Evolutionary conservation across 108 stramenopile genomes (phyloP).

Genomic region (Nitzschia putrida): DNA sequence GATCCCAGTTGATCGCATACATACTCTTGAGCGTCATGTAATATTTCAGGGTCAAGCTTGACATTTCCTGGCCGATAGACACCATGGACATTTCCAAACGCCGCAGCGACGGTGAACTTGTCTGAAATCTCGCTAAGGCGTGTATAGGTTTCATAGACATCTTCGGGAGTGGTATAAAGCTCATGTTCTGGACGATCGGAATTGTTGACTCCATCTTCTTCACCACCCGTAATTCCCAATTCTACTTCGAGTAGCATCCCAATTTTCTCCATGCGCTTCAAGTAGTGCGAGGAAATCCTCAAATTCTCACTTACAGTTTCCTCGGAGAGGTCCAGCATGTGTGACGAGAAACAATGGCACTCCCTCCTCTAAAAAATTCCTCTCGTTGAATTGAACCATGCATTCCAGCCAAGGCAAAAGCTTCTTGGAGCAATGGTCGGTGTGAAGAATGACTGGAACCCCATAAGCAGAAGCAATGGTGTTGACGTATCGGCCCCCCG

Average conservation of each 20-base stretch:
- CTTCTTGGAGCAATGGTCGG: slow-evolving; percentile 91
- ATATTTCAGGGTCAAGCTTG: slow-evolving; percentile 85
- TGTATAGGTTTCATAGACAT: slow-evolving; percentile 79
- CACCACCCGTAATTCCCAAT: slow-evolving; percentile 94
- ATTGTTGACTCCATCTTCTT: slow-evolving; percentile 96
- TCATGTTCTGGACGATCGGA: slow-evolving; percentile 73
- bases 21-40: slow-evolving; percentile 79
- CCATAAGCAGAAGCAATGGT: slow-evolving; percentile 93
- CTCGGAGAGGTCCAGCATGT: slow-evolving; percentile 96
- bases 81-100: slow-evolving; percentile 94
- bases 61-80: slow-evolving; percentile 94
- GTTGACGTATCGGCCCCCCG: slow-evolving; percentile 89
- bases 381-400: slow-evolving; percentile 77
- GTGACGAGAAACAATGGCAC: slow-evolving; percentile 92
- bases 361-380: slow-evolving; percentile 75
- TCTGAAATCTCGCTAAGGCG: slow-evolving; percentile 63
- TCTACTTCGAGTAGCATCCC: slow-evolving; percentile 91
- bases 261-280: slow-evolving; percentile 78
- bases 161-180: slow-evolving; percentile 93
- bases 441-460: slow-evolving; percentile 94
- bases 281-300: slow-evolving; percentile 85
- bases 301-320: slow-evolving; percentile 93
- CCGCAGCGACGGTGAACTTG: slow-evolving; percentile 90
- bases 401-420: slow-evolving; percentile 94
- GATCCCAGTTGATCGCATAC: slow-evolving; percentile 84